Evolutionary conservation across 495 filamentous ascomycete species (phyloP), one percentile per base, ranked within the genome.

Genomic region (Coniosporium apollinis): DNA sequence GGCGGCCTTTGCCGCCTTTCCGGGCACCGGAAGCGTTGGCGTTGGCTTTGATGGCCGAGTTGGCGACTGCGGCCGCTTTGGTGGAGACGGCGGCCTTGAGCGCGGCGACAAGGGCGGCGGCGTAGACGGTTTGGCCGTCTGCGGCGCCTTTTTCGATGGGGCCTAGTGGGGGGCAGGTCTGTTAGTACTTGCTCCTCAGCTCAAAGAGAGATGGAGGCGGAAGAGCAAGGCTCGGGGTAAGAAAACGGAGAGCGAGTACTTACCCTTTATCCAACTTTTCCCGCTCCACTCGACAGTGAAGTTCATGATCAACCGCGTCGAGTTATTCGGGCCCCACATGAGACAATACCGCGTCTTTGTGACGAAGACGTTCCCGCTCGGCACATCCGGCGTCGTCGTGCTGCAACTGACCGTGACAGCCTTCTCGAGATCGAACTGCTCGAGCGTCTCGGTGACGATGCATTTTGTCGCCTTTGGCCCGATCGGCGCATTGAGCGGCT

Each of bases 241-340:
- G 15, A 19, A 24, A 37, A 30, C 24, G 7, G 10, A 35, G 22
- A 13, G 3, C 19, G 11, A 40, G 19, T 3, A 41, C 60, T 50
- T 69, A 94, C 87, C 82, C 63, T 93, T 96, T 25, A 96, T 54
- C 89, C 91, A 99, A 59, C 83, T 93, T 65, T 99, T 99, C 36
- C 89, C 86, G 0, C 79, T 73, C 89, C 89, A 99, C 49, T 96
- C 89, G 32, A 96, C 80, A 0, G 75, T 76, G 55, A 82, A 94
- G 38, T 74, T 92, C 55, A 83, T 73, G 18, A 86, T 65, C 19
- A 99, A 58, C 21, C 82, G 69, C 0, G 91, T 99, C 17, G 74
- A 60, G 44, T 91, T 91, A 36, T 70, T 74, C 19, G 89, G 65
- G 2, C 73, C 85, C 89, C 89, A 99, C 26, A 76, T 81, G 5